Evolutionary conservation across 257 asterid species (phyloP), one percentile per base, ranked within the genome.

Genomic region (Jasminum sambac): DNA sequence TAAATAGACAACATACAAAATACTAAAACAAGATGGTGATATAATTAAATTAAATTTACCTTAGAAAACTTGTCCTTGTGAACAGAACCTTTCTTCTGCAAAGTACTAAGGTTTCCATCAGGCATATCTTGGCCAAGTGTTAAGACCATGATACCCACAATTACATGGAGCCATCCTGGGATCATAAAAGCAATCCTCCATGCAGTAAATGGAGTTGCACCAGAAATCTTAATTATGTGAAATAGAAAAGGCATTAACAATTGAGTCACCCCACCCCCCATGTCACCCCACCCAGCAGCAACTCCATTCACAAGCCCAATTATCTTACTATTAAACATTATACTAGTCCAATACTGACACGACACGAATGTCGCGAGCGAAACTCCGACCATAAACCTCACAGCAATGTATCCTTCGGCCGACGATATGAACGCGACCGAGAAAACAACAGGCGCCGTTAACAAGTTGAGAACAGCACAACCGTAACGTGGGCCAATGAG

Each of bases 271-370:
- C 87, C 87, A 8, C 87, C 84, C 0, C 84, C 87, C 87, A 83
- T 83, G 73, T 83, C 83, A 2, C 87, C 87, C 87, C 87, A 79
- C 30, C 87, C 87, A 6, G 76, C 85, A 9, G 87, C 84, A 42
- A 77, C 62, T 8, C 83, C 87, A 17, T 83, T 83, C 21, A 83
- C 87, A 30, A 83, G 78, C 64, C 87, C 87, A 36, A 83, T 77
- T 11, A 83, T 83, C 9, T 72, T 48, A 30, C 77, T 72, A 39
- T 42, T 79, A 50, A 82, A 82, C 86, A 82, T 82, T 24, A 76
- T 62, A 67, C 80, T 79, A 0, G 84, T 79, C 86, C 84, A 82
- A 66, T 78, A 82, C 76, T 77, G 83, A 72, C 86, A 82, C 24
- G 86, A 82, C 8, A 79, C 84, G 63, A 79, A 82, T 16, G 87